Percentiles rank a stretch among this genome's conserved stretches.
Conservation (phyloP, 2,329 filamentous ascomycete species). For the Colletotrichum eremochloae region DNA sequence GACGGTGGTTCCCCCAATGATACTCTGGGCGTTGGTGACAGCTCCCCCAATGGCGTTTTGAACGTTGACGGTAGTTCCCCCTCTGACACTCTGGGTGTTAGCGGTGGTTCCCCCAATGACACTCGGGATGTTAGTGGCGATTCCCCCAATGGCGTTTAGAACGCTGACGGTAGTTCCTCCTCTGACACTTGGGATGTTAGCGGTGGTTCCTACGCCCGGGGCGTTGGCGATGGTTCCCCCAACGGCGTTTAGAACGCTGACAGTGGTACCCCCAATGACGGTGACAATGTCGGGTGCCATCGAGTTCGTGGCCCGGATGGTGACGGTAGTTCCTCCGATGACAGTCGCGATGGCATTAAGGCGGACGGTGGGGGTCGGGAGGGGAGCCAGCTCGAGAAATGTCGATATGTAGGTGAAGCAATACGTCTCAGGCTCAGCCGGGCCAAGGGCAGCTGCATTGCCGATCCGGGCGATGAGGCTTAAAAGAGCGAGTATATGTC, state of each 20-base stretch:
- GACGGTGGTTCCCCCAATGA: too few relatives aligned
- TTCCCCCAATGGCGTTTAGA: too few relatives aligned
- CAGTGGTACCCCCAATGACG: neutral
- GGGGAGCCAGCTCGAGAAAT: slow-evolving; percentile 1
- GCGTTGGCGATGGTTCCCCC: too few relatives aligned
- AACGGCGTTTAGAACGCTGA: too few relatives aligned
- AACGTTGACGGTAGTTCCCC: neutral
- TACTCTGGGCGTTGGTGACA: neutral
- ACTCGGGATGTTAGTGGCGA: too few relatives aligned
- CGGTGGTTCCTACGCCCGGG: too few relatives aligned
- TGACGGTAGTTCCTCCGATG: neutral
- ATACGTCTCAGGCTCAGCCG: neutral
- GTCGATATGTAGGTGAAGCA: slow-evolving; percentile 20
- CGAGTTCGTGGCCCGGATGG: neutral
- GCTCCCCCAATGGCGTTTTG: too few relatives aligned
- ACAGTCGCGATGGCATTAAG: neutral
- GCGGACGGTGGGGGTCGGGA: neutral
- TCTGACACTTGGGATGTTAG: too few relatives aligned
- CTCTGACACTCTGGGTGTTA: neutral
- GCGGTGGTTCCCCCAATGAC: too few relatives aligned
- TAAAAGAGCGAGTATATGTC: neutral
- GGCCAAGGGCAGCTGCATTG: neutral
- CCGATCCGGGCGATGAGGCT: neutral
- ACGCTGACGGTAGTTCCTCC: too few relatives aligned
- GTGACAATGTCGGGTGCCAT: neutral